Base-by-base conservation (phyloP, 139 green algal genomes). In the Micractinium conductrix region DNA sequence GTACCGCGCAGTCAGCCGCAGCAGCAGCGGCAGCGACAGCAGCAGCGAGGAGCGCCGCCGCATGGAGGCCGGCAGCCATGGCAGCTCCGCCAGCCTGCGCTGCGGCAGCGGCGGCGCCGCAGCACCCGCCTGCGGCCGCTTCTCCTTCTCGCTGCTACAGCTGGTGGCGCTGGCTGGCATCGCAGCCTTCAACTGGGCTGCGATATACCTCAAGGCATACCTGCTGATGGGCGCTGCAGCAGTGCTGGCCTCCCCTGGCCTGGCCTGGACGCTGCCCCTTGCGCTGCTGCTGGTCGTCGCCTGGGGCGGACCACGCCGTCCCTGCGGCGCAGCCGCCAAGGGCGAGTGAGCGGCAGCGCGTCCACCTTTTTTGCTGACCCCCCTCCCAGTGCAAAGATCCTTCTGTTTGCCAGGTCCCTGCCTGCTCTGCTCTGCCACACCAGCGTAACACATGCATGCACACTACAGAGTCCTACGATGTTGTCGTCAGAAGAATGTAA, bases 221-320 rank as follows among this genome's bases (percentile, higher is more conserved):
- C 38, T 43, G 28, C 28, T 81, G 26, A 83, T 81, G 42, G 85
- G 81, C 28, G 22, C 38, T 9, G 28, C 87, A 0, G 43, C 86
- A 7, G 33, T 90, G 7, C 14, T 88, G 30, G 19, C 84, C 2
- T 90, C 85, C 5, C 88, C 88, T 6, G 88, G 85, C 33, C 21
- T 89, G 28, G 81, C 81, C 26, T 91, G 88, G 88, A 81, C 80
- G 7, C 69, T 90, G 44, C 88, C 88, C 12, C 81, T 90, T 42
- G 70, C 82, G 10, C 45, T 88, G 30, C 58, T 87, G 53, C 53
- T 90, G 53, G 60, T 85, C 48, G 30, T 26, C 6, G n/a, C 38
- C 12, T 82, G 76, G 76, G 48, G 33, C 1, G 76, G 76, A 24
- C 55, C 55, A 38, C 58, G 55, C 28, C 53, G 55, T 12, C 28